A percentile compares a stretch with the other conserved stretches of the same genome.
Conservation (phyloP, 164 flowering plant genomes). For the Stephania yunnanensis region DNA sequence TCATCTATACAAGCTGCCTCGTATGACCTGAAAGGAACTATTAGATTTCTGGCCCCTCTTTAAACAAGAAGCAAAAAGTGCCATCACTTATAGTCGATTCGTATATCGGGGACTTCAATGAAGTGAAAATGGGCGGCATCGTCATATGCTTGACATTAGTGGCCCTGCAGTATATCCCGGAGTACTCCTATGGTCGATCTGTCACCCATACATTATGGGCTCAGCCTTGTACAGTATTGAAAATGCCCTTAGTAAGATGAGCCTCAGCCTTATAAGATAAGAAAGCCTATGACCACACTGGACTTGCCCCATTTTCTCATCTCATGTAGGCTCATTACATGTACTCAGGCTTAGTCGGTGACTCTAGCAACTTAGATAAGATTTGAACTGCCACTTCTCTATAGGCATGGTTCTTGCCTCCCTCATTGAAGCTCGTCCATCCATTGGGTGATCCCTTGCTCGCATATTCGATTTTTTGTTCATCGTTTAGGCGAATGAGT, state of each 20-base stretch:
- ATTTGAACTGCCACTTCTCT: conserved; percentile 2
- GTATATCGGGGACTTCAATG: not conserved
- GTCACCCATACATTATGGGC: conserved; percentile 14
- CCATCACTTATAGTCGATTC: no score
- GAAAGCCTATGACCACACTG: no score
- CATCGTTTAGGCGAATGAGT: no score
- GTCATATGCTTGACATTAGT: conserved; percentile 23
- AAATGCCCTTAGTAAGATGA: conserved; percentile 2
- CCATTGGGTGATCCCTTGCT: conserved; percentile 4
- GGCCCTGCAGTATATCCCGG: conserved; percentile 21
- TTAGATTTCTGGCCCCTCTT: no score
- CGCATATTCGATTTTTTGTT: no score
- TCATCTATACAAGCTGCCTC: no score
- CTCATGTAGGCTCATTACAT: no score
- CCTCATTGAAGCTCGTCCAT: conserved; percentile 4
- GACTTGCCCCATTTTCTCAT: no score
- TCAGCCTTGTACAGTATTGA: conserved; percentile 6
- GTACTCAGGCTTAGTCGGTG: not conserved
- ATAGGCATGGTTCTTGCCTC: conserved; percentile 4
- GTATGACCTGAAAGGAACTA: no score
- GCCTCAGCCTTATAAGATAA: no score
- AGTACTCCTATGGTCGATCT: conserved; percentile 19
- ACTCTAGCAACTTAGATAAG: not conserved
- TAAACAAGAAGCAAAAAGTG: no score
- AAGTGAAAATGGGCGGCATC: conserved; percentile 12